Evolutionary conservation across 345 rosid species (phyloP), one percentile per base, ranked within the genome.

Genomic region (Boechera retrofracta): DNA sequence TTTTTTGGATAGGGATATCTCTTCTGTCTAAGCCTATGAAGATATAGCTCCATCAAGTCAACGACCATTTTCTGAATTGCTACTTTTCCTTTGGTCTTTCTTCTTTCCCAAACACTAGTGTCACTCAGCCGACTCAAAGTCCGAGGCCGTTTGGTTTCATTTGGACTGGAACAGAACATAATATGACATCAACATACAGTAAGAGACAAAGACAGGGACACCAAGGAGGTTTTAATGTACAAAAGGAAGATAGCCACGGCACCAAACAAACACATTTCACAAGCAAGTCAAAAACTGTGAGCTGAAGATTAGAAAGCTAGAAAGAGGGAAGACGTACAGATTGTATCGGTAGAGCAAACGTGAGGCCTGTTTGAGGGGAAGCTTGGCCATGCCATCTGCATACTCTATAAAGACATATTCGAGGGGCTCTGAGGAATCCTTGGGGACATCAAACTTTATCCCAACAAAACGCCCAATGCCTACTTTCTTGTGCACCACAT

Each of bases 11-110:
- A 90, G 41, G 97, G 93, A 56, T 85, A 85, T 74, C 98, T 84
- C 80, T 77, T 92, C 81, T 92, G 98, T 85, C 86, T 85, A 72
- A 94, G 86, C 80, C 98, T 87, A 67, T 91, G 93, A 71, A 94
- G 84, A 83, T 94, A 94, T 26, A 94, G 84, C 85, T 94, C 98
- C 98, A 92, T 92, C 79, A 94, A 84, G 86, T 92, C 97, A 66
- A 94, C 97, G 61, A 92, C 96, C 98, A 94, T 94, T 82, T 90
- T 94, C 84, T 94, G 98, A 67, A 94, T 90, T 1, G 97, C 96
- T 70, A 94, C 91, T 82, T 88, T 94, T 35, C 98, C 97, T 81
- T 94, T 94, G 10, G 88, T 89, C 91, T 94, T 94, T 81, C 93
- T 88, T 83, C 82, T 90, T 82, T 91, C 92, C 98, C 97, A 94